Evolutionary conservation across 2,329 filamentous ascomycete species (phyloP), one percentile per base, ranked within the genome.

Genomic region (Aspergillus pseudoglaucus): DNA sequence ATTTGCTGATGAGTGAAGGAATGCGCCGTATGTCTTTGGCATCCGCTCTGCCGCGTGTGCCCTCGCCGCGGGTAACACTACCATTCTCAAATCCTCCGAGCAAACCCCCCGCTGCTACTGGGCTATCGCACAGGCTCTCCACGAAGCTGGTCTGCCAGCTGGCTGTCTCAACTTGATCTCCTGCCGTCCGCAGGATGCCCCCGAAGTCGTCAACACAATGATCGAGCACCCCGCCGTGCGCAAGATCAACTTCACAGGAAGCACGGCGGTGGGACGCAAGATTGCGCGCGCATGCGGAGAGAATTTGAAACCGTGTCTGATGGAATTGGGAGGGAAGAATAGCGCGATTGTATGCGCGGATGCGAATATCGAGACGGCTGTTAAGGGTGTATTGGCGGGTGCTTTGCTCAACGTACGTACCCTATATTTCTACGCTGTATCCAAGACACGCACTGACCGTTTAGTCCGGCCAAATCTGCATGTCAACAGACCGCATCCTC

Each of bases 281-380:
- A 81, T 93, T 48, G 84, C 80, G 12, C 73, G 75, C 15, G 71
- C 79, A 17, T 85, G 85, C 0, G 88, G 84, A 15, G 78, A 84
- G 60, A 71, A 84, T 53, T 73, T 93, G 38, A 94, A 93, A 73
- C 88, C 87, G 0, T 78, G 85, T 2, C 70, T 93, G 2, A 79
- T 93, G 65, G 89, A 94, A 65, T 74, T 94, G 1, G 89, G 89
- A 4, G 88, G 88, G 37, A 94, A 94, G 67, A 85, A 86, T 1
- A 82, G 82, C 1, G 82, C 85, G 1, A 87, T 94, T 53, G 82
- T 94, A 0, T 84, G 85, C 63, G 82, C 84, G 32, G 88, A 94
- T 63, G 88, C 89, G 4, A 80, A 94, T 59, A 63, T 94, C 25
- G 75, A 84, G 33, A 73, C 78, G 7, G 87, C 88, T 0, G 61